Evolutionary conservation across 1,284 basidiomycete genomes (phyloP).

Genomic region (Malassezia sympodialis): DNA sequence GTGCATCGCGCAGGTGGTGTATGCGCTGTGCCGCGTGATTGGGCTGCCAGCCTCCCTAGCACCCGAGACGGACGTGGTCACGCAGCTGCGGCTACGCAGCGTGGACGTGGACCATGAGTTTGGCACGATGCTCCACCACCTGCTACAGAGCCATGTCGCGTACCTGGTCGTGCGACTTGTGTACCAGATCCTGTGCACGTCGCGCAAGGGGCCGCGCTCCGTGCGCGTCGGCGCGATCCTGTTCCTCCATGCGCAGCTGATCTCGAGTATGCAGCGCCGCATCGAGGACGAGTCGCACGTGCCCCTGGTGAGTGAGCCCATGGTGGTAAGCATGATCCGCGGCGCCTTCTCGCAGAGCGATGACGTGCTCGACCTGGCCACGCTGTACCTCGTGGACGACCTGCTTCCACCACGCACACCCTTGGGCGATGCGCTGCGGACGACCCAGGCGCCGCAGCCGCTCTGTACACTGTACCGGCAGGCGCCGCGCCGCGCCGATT

Average conservation of each 20-base stretch:
- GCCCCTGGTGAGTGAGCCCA: slow-evolving; percentile 28
- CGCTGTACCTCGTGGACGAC: slow-evolving; percentile 25
- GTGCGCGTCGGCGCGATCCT: slow-evolving; percentile 36
- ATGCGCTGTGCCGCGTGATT: slow-evolving; percentile 35
- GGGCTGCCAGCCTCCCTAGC: slow-evolving; percentile 27
- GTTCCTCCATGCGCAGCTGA: slow-evolving; percentile 33
- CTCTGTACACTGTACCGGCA: slow-evolving; percentile 12
- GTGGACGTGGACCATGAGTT: slow-evolving; percentile 23
- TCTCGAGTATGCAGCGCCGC: slow-evolving; percentile 26
- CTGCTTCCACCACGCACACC: slow-evolving; percentile 4
- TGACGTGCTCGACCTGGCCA: slow-evolving; percentile 34
- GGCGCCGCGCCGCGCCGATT: slow-evolving; percentile 23
- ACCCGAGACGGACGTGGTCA: slow-evolving; percentile 11
- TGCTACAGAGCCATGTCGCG: slow-evolving; percentile 42
- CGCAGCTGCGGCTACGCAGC: slow-evolving; percentile 11
- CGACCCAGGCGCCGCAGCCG: slow-evolving; percentile 6
- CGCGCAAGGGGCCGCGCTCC: slow-evolving; percentile 15
- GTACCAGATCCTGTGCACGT: slow-evolving; percentile 22
- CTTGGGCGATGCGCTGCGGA: not conserved
- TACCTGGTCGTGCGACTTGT: slow-evolving; percentile 35
- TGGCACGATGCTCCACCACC: slow-evolving; percentile 26
- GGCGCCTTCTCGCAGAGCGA: slow-evolving; percentile 36
- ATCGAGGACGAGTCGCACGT: slow-evolving; percentile 17
- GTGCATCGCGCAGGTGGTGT: slow-evolving; percentile 27
- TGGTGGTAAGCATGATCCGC: slow-evolving; percentile 33